Percentiles rank a stretch among this genome's conserved stretches.
These are phyloP conservation scores for Dioscorea alata DNA, from an alignment of 106 monocot genomes.

Conservation along the genomic window DNA sequence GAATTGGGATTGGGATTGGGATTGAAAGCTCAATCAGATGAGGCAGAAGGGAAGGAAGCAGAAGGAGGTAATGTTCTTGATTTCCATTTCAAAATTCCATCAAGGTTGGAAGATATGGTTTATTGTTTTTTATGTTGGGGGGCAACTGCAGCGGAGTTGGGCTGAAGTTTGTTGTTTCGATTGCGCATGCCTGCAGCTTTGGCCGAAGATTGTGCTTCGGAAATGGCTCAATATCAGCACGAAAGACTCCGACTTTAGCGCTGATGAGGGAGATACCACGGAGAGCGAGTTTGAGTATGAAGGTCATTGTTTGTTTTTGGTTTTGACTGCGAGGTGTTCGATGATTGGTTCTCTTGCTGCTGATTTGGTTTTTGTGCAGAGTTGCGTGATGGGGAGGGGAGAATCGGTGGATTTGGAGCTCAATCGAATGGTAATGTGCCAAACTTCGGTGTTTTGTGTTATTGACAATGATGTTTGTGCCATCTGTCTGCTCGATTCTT, in stretches of 20 bases:
- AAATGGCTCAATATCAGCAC: slow-evolving; percentile 94
- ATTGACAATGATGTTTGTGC: no score
- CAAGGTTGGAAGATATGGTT: not conserved
- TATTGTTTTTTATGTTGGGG: slow-evolving; percentile 3
- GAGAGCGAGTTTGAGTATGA: slow-evolving; percentile 69
- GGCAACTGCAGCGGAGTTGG: slow-evolving; percentile 31
- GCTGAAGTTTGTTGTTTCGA: slow-evolving; percentile 47
- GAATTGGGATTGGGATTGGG: no score
- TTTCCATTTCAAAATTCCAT: not conserved
- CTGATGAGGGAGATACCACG: slow-evolving; percentile 60
- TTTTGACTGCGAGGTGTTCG: not conserved
- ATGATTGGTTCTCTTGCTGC: not conserved
- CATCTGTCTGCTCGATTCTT: no score
- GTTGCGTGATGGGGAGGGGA: slow-evolving; percentile 29
- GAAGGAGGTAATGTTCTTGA: not conserved
- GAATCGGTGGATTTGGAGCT: slow-evolving; percentile 19
- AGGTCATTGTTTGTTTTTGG: slow-evolving; percentile 19
- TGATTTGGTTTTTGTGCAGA: slow-evolving; percentile 20
- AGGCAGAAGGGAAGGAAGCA: slow-evolving; percentile 8
- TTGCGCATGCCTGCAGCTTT: slow-evolving; percentile 54
- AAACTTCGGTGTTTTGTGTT: no score
- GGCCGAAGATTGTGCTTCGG: slow-evolving; percentile 70
- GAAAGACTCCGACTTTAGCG: slow-evolving; percentile 72
- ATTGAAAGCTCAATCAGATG: not conserved
- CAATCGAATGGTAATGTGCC: slow-evolving; percentile 35